phyloP scores from a whole-genome alignment of 257 asterid species.

The Rubia yunnanensis region DNA sequence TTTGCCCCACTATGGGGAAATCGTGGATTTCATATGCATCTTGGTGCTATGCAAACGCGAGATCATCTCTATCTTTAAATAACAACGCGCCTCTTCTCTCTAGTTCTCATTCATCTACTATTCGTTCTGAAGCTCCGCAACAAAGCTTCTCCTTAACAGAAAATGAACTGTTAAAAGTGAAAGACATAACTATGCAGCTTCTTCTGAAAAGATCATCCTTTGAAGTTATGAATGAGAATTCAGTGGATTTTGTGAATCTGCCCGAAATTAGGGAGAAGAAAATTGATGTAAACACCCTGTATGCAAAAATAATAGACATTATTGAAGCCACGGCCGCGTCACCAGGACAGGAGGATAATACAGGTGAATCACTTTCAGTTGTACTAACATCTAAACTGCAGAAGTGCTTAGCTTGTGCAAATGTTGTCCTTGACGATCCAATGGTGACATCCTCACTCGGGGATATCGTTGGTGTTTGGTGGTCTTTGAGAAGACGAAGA shows the following conservation, averaged over 20 bases:
- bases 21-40: constrained; percentile 93
- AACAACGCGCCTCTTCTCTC: constrained; percentile 34
- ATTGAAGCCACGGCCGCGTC: constrained; percentile 73
- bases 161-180: constrained; percentile 55
- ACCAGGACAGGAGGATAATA: constrained; percentile 64
- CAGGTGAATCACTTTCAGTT: constrained; percentile 42
- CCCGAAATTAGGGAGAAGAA: constrained; percentile 28
- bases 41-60: constrained; percentile 89
- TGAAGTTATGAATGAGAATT: constrained; percentile 35
- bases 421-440: constrained; percentile 37
- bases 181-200: constrained; percentile 39
- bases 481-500: constrained; percentile 80
- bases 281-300: constrained; percentile 28
- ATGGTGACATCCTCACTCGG: constrained; percentile 32
- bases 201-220: constrained; percentile 29
- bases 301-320: constrained; percentile 46
- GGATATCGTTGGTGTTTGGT: constrained; percentile 66
- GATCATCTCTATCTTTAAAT: constrained; percentile 38
- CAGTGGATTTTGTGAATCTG: constrained; percentile 23
- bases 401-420: constrained; percentile 40
- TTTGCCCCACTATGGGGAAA: constrained; percentile 91
- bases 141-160: constrained; percentile 58
- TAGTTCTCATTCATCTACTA: constrained; percentile 57
- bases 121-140: constrained; percentile 54
- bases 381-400: constrained; percentile 60